phyloP scores from a whole-genome alignment of 805 yeast species.

The Zygoascus tannicola region DNA sequence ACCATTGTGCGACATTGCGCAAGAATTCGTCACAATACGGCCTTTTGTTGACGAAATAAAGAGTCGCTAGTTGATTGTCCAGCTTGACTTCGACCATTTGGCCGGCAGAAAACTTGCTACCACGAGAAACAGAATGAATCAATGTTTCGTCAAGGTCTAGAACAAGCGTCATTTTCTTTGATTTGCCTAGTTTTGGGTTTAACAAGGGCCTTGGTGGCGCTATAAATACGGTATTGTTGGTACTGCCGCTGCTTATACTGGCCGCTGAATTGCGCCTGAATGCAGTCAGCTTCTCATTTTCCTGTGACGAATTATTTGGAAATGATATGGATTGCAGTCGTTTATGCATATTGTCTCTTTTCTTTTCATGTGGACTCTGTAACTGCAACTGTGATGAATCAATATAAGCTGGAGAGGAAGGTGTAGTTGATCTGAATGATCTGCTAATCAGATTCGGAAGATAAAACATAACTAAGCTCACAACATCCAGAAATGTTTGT shows the following conservation, averaged over 20 bases:
- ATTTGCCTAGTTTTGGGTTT: conserved; percentile 29
- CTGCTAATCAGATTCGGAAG: background rate
- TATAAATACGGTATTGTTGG: background rate
- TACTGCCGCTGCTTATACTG: background rate
- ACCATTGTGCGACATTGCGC: conserved; percentile 74
- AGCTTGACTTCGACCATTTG: conserved; percentile 77
- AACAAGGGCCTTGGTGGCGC: conserved; percentile 18
- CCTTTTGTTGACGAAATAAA: conserved; percentile 84
- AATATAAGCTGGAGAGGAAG: conserved; percentile 1
- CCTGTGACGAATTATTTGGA: background rate
- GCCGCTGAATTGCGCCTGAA: background rate
- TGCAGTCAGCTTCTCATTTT: background rate
- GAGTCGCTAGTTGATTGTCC: conserved; percentile 58
- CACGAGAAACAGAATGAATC: conserved; percentile 79
- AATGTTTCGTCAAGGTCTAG: conserved; percentile 91
- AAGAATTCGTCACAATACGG: conserved; percentile 86
- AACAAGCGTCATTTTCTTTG: conserved; percentile 46
- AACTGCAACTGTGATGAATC: conserved; percentile 1
- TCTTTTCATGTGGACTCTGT: conserved; percentile 1
- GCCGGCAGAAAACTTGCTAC: conserved; percentile 35
- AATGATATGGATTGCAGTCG: background rate
- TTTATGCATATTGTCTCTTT: background rate
- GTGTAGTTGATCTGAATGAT: background rate
- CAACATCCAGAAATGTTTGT: background rate
- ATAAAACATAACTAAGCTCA: background rate